Percentiles rank a stretch among this genome's conserved stretches.
These are phyloP conservation scores for Ophiostoma tasmaniense DNA, from an alignment of 2,329 filamentous ascomycete species.

Conservation along the genomic window DNA sequence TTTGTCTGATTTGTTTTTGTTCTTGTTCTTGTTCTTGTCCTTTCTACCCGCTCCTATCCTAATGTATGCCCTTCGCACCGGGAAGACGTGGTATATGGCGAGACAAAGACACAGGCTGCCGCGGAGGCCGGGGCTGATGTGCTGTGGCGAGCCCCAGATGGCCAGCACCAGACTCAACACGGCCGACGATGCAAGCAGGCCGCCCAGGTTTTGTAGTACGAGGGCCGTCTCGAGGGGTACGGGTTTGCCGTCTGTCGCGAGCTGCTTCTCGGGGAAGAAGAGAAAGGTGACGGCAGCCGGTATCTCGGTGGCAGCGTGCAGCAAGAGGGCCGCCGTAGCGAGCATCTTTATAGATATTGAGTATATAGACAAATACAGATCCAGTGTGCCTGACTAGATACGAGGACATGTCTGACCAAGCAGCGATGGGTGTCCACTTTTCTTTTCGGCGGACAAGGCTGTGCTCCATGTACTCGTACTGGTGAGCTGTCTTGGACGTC, in stretches of 20 bases:
- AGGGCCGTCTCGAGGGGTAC: conserved; percentile 30
- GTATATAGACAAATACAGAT: too few relatives aligned
- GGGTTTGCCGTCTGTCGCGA: conserved; percentile 28
- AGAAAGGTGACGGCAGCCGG: conserved; percentile 40
- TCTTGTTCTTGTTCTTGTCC: conserved; percentile 13
- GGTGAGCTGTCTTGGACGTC: background rate
- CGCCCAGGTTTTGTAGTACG: conserved; percentile 40
- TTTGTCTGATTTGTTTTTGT: conserved; percentile 15
- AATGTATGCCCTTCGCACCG: conserved; percentile 35
- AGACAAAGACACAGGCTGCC: conserved; percentile 33
- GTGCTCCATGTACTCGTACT: background rate
- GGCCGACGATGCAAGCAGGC: conserved; percentile 37
- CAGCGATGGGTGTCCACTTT: background rate
- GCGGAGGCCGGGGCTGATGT: conserved; percentile 18
- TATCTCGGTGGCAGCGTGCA: conserved; percentile 20
- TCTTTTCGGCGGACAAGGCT: background rate
- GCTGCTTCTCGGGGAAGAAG: conserved; percentile 33
- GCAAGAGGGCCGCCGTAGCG: conserved; percentile 15
- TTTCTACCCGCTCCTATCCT: conserved; percentile 25
- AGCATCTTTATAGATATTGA: background rate
- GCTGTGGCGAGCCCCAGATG: conserved; percentile 17
- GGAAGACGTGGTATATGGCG: conserved; percentile 42
- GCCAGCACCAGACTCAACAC: conserved; percentile 35
- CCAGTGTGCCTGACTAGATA: background rate
- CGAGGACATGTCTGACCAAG: background rate